These are phyloP conservation scores for Pseudogymnoascus sp. DNA, from an alignment of 2,329 filamentous ascomycete species.

Conservation along the genomic window DNA sequence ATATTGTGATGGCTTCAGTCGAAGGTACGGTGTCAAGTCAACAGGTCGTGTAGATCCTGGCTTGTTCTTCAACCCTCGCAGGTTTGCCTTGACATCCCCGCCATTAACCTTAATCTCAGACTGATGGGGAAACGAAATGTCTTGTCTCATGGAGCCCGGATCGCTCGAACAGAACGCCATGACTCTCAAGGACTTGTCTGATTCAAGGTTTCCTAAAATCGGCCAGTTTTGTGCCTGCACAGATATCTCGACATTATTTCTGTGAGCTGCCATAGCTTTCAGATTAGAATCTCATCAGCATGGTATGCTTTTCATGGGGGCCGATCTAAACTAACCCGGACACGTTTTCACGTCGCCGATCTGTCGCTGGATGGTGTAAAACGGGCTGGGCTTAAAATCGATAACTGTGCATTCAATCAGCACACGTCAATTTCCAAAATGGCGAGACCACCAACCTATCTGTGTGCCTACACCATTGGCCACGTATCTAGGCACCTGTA, in stretches of 20 bases:
- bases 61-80: slow-evolving; percentile 91
- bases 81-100: slow-evolving; percentile 83
- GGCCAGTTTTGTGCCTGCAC: slow-evolving; percentile 45
- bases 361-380: slow-evolving; percentile 62
- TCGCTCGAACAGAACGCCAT: slow-evolving; percentile 78
- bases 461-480: background rate
- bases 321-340: slow-evolving; percentile 50
- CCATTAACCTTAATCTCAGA: slow-evolving; percentile 87
- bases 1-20: slow-evolving; percentile 58
- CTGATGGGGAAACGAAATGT: slow-evolving; percentile 85
- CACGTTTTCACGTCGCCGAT: slow-evolving; percentile 59
- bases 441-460: background rate
- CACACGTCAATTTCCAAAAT: background rate
- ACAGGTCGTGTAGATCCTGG: slow-evolving; percentile 89
- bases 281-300: slow-evolving; percentile 7
- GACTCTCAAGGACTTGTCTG: slow-evolving; percentile 44
- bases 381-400: slow-evolving; percentile 70
- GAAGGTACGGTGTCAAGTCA: slow-evolving; percentile 74
- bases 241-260: slow-evolving; percentile 45
- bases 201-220: slow-evolving; percentile 17
- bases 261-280: slow-evolving; percentile 27
- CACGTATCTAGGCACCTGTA: background rate
- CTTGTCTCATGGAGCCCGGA: slow-evolving; percentile 49
- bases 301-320: background rate
- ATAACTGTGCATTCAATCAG: slow-evolving; percentile 21